Percentiles rank a stretch among this genome's conserved stretches.
Evolutionary conservation across 257 asterid genomes (phyloP).

Genomic region (Avicennia marina): DNA sequence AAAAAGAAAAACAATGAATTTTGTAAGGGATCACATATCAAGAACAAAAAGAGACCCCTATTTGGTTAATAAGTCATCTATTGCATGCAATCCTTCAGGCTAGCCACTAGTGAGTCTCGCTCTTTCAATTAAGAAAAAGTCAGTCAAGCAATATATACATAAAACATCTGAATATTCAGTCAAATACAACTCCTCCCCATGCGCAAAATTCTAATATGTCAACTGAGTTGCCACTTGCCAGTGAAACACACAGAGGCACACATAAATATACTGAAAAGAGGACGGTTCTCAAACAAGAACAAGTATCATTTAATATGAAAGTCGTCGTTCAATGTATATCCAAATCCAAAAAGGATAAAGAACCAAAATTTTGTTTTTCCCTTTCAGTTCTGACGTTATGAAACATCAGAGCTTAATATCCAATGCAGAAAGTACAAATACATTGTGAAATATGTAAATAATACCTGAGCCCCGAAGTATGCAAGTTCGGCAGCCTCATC

Average conservation of each 20-base stretch:
- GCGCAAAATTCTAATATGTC: neutral
- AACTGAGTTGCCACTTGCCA: neutral
- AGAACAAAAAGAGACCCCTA: neutral
- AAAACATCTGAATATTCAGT: neutral
- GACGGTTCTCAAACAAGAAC: slow-evolving; percentile 1
- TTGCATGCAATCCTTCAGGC: slow-evolving; percentile 17
- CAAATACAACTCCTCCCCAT: neutral
- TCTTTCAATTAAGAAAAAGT: neutral
- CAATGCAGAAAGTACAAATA: neutral
- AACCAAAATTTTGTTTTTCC: neutral
- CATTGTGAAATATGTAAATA: neutral
- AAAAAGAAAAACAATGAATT: slow-evolving; percentile 23
- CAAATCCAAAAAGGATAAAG: neutral
- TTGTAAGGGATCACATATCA: neutral
- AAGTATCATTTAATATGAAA: neutral
- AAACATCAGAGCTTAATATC: slow-evolving; percentile 2
- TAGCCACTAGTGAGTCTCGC: slow-evolving; percentile 3
- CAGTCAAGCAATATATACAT: neutral
- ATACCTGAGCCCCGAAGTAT: slow-evolving; percentile 65
- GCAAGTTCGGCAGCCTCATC: slow-evolving; percentile 99
- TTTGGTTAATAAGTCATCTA: neutral
- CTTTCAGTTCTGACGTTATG: slow-evolving; percentile 1
- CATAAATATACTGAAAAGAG: neutral
- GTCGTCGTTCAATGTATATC: neutral
- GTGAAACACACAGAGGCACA: too few relatives aligned